These are phyloP conservation scores for Pythium scleroteichum DNA, from an alignment of 352 stramenopile species.

Conservation along the genomic window DNA sequence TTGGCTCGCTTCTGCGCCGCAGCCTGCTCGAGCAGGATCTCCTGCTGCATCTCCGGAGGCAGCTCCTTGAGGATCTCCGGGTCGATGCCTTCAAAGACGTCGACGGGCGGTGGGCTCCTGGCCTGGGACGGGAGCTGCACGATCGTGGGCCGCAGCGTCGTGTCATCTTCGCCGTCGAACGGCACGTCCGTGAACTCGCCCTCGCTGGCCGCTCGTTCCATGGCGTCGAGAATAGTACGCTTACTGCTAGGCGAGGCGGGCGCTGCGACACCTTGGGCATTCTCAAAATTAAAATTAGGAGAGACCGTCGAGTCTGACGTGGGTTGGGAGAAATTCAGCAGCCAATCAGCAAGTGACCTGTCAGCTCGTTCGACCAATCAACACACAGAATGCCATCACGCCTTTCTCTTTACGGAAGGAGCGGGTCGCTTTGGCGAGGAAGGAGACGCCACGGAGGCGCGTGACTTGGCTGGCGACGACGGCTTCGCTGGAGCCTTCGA, in stretches of 20 bases:
- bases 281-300: no score
- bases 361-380: constrained; percentile 11
- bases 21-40: constrained; percentile 38
- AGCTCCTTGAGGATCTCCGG: constrained; percentile 50
- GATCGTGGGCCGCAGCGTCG: constrained; percentile 14
- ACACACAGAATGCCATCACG: neutral
- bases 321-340: neutral
- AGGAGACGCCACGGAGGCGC: neutral
- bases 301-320: constrained; percentile 17
- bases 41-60: constrained; percentile 56
- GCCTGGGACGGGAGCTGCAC: constrained; percentile 22
- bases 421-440: constrained; percentile 4
- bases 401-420: constrained; percentile 19
- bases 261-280: constrained; percentile 11
- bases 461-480: constrained; percentile 4
- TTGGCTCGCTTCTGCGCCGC: constrained; percentile 27
- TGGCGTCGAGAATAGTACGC: constrained; percentile 1
- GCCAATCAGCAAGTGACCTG: constrained; percentile 7
- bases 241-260: no score
- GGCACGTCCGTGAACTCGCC: constrained; percentile 25
- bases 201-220: neutral
- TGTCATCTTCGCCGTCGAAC: constrained; percentile 20
- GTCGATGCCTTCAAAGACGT: constrained; percentile 36
- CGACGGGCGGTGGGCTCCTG: neutral
- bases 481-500: neutral